phyloP scores from a whole-genome alignment of 345 rosid genomes.

The Ceriops zippeliana region DNA sequence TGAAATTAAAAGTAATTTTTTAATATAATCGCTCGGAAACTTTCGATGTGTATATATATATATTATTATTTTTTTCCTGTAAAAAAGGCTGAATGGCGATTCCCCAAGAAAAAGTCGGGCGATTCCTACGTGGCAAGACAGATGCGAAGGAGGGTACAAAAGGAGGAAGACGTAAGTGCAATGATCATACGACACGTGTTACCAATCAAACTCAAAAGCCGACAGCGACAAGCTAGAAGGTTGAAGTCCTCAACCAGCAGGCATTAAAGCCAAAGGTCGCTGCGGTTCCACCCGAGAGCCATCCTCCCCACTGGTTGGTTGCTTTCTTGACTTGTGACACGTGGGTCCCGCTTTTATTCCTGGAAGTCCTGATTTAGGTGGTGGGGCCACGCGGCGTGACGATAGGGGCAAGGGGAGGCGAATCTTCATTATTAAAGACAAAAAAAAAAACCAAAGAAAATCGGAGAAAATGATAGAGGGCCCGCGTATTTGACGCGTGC shows the following conservation, averaged over 20 bases:
- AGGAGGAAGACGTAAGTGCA: slow-evolving; percentile 13
- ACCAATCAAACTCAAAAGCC: slow-evolving; percentile 4
- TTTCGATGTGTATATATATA: too few relatives aligned
- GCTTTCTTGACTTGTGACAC: slow-evolving; percentile 45
- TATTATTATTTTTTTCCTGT: too few relatives aligned
- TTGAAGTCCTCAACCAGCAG: slow-evolving; percentile 6
- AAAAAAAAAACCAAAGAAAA: background rate
- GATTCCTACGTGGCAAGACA: too few relatives aligned
- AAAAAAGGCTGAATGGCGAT: too few relatives aligned
- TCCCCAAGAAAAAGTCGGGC: too few relatives aligned
- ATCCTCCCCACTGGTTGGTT: slow-evolving; percentile 40
- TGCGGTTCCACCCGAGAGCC: slow-evolving; percentile 24
- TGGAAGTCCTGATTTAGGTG: slow-evolving; percentile 31
- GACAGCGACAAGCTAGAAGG: slow-evolving; percentile 42
- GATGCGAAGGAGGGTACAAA: too few relatives aligned
- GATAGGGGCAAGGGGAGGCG: slow-evolving; percentile 17
- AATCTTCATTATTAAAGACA: slow-evolving; percentile 28
- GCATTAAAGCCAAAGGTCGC: slow-evolving; percentile 36
- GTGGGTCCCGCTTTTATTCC: slow-evolving; percentile 40
- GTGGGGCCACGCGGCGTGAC: slow-evolving; percentile 23
- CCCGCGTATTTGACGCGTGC: background rate
- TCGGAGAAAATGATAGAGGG: background rate
- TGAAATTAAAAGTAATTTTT: too few relatives aligned
- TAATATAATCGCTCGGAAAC: too few relatives aligned
- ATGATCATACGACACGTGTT: slow-evolving; percentile 27